Evolutionary conservation across 768 basidiomycete species (phyloP), one percentile per base, ranked within the genome.

Genomic region (Trametes meyenii): DNA sequence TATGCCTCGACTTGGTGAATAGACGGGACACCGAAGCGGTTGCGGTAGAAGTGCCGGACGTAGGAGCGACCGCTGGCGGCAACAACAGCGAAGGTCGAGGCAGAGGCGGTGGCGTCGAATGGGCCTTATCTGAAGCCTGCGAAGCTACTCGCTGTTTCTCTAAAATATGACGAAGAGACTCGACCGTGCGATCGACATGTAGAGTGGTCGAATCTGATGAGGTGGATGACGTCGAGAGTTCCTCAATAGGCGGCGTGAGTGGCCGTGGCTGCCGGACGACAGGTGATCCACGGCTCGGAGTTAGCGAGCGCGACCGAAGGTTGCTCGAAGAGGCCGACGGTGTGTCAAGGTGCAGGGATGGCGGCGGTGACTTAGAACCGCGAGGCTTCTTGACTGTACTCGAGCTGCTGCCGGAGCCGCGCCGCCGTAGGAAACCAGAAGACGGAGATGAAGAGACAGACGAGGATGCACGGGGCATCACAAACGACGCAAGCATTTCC

Each of bases 1-100:
- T 80, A 67, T 83, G 82, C 11, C 76, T 75, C 10, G 73, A 79
- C 62, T 85, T 87, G 0, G 89, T 90, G 66, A 87, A 88, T 14
- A 92, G 80, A n/a, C 87, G 80, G 23, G 89, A 90, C 50, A 93
- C 79, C 29, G 86, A 88, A 1, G 90, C 91, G 1, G 91, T 93
- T 1, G 91, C 87, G 5, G 78, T 88, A 3, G 88, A 89, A 4
- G 88, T 87, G n/a, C 83, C 79, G 5, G 82, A 78, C 23, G 79
- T 74, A 6, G 87, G 77, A 1, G 73, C 69, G 11, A 84, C 83
- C 11, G 79, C 77, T 1, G 88, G 86, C 2, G 83, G 80, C 3
- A 74, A 74, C 70, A 80, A 59, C 72, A 68, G 64, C n/a, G 71
- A 29, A 56, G 83, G 75, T 38, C 79, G 58, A 16, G 72, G 70